A percentile compares a stretch with the other conserved stretches of the same genome.
Conservation (phyloP, 83 land plant genomes). For the Diphasiastrum complanatum region DNA sequence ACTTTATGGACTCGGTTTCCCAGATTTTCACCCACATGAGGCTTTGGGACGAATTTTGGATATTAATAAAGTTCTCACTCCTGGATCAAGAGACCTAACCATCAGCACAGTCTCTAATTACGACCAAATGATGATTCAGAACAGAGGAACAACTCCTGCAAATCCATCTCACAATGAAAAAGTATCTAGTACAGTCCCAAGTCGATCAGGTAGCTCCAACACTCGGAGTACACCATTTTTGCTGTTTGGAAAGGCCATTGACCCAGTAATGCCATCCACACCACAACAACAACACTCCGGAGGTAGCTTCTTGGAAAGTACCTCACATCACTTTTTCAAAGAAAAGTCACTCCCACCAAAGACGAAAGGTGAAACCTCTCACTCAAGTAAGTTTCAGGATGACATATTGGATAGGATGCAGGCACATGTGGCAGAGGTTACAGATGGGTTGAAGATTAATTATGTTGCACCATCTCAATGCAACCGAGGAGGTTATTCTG, state of each 20-base stretch:
- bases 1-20: conserved; percentile 47
- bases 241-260: conserved; percentile 69
- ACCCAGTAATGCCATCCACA: conserved; percentile 24
- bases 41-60: conserved; percentile 47
- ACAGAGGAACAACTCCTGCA: conserved; percentile 40
- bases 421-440: too few species aligned
- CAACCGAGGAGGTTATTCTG: too few species aligned
- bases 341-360: too few species aligned
- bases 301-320: conserved; percentile 35
- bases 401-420: too few species aligned
- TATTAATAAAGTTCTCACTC: conserved; percentile 23
- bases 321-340: too few species aligned
- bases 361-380: too few species aligned
- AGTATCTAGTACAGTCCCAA: conserved; percentile 23
- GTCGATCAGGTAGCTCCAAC: conserved; percentile 26
- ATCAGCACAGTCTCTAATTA: conserved; percentile 1
- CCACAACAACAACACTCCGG: conserved; percentile 28
- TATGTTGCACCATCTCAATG: too few species aligned
- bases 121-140: background rate
- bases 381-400: too few species aligned
- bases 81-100: conserved; percentile 9
- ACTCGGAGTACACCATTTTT: conserved; percentile 36
- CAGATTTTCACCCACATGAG: conserved; percentile 59
- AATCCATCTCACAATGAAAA: conserved; percentile 24
- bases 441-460: too few species aligned